Conservation (phyloP, 164 flowering plant genomes). For the Umbellularia californica region DNA sequence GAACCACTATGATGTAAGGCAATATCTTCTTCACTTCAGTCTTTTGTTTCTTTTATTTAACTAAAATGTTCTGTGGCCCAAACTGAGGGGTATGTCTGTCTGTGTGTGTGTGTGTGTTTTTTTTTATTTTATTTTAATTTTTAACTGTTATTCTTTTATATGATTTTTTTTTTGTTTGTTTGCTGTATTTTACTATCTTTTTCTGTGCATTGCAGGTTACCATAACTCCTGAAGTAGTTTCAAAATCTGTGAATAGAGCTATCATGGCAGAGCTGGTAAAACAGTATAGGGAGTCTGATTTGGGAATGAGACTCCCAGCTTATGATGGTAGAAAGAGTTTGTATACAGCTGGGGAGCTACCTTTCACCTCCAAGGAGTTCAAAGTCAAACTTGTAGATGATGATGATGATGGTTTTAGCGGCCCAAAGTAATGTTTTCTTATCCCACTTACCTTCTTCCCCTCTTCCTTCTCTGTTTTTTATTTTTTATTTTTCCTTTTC, state of each 20-base stretch:
- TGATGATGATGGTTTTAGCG: slow-evolving; percentile 51
- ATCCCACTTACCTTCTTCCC: background rate
- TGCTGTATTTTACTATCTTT: background rate
- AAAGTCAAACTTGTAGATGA: slow-evolving; percentile 62
- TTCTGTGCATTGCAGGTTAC: slow-evolving; percentile 49
- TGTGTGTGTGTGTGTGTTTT: too few species aligned
- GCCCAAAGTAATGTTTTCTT: slow-evolving; percentile 52
- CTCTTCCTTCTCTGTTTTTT: background rate
- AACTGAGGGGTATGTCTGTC: slow-evolving; percentile 4
- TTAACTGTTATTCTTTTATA: slow-evolving; percentile 14
- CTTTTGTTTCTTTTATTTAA: too few species aligned
- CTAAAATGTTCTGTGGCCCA: background rate
- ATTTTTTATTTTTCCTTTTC: background rate
- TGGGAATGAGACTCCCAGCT: slow-evolving; percentile 88
- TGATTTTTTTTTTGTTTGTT: background rate
- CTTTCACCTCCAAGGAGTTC: slow-evolving; percentile 77
- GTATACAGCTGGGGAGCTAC: slow-evolving; percentile 94
- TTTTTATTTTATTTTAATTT: too few species aligned
- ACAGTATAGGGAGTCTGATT: slow-evolving; percentile 67
- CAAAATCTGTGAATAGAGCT: slow-evolving; percentile 65
- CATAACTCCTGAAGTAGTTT: slow-evolving; percentile 79
- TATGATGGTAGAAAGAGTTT: slow-evolving; percentile 92
- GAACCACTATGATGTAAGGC: slow-evolving; percentile 89
- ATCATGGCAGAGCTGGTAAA: slow-evolving; percentile 80
- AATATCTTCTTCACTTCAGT: background rate